phyloP scores from a whole-genome alignment of 2,329 filamentous ascomycete species.

The Lachnellula hyalina region DNA sequence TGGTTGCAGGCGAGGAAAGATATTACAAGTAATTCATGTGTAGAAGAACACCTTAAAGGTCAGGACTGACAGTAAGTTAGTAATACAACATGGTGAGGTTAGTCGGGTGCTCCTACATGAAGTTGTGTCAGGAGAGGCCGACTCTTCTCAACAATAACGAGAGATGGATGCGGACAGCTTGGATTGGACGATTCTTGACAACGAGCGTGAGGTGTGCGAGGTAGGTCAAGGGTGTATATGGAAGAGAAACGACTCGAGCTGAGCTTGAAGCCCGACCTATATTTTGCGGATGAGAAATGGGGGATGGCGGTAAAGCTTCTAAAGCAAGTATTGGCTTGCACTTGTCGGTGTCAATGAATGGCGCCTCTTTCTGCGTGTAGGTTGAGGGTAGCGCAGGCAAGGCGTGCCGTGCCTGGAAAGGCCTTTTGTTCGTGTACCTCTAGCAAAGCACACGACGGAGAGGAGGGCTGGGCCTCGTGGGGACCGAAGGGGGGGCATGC shows the following conservation, averaged over 20 bases:
- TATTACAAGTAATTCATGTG: slow-evolving; percentile 19
- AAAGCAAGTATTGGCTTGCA: too few species aligned
- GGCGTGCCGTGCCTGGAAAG: background rate
- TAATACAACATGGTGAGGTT: background rate
- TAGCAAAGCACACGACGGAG: background rate
- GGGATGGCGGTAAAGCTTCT: background rate
- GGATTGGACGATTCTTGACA: background rate
- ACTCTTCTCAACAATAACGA: background rate
- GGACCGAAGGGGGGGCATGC: background rate
- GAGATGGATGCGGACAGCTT: background rate
- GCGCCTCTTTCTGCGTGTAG: background rate
- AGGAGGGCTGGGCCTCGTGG: background rate
- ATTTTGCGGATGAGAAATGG: background rate
- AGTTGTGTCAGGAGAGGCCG: slow-evolving; percentile 1
- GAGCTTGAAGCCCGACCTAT: background rate
- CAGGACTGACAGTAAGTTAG: slow-evolving; percentile 9
- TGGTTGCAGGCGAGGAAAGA: slow-evolving; percentile 19
- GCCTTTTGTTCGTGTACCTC: slow-evolving; percentile 8
- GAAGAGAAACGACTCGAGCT: background rate
- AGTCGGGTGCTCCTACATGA: slow-evolving; percentile 6
- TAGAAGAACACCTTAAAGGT: slow-evolving; percentile 7
- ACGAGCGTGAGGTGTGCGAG: slow-evolving; percentile 3
- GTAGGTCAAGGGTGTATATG: slow-evolving; percentile 1
- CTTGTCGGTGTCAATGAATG: too few species aligned
- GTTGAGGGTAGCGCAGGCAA: background rate